These are phyloP conservation scores for Canna indica DNA, from an alignment of 176 grass and related monocot genomes.

Conservation along the genomic window DNA sequence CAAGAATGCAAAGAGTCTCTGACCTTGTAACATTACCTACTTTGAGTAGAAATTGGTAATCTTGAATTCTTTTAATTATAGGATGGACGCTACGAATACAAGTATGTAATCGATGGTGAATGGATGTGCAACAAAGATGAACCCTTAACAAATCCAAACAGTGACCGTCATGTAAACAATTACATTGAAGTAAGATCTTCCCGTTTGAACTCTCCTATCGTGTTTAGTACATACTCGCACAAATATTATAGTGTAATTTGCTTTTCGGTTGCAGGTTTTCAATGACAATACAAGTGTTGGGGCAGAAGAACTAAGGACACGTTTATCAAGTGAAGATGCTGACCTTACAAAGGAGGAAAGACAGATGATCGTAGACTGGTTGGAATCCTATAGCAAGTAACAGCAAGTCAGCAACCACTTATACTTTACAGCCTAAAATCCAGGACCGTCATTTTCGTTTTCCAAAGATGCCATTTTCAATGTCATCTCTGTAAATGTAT, in stretches of 20 bases:
- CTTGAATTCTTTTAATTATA: constrained; percentile 29
- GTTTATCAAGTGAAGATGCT: constrained; percentile 39
- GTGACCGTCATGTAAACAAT: constrained; percentile 82
- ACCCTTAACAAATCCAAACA: constrained; percentile 45
- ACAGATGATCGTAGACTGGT: constrained; percentile 61
- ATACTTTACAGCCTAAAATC: too few species aligned
- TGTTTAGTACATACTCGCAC: background rate
- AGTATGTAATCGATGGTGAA: constrained; percentile 77
- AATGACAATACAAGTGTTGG: constrained; percentile 34
- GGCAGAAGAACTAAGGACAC: constrained; percentile 39
- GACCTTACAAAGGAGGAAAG: constrained; percentile 57
- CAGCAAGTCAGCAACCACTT: constrained; percentile 4
- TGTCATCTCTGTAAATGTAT: too few species aligned
- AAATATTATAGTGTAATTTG: constrained; percentile 1
- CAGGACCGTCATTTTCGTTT: too few species aligned
- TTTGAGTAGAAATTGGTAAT: background rate
- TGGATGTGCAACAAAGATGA: constrained; percentile 62
- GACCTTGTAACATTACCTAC: background rate
- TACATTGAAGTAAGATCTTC: constrained; percentile 55
- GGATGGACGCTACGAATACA: constrained; percentile 90
- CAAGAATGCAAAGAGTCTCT: too few species aligned
- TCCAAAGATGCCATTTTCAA: too few species aligned
- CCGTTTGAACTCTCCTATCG: background rate
- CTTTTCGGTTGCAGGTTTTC: constrained; percentile 33
- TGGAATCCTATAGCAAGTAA: constrained; percentile 36